phyloP scores from a whole-genome alignment of 2,329 filamentous ascomycete genomes.

The Neofusicoccum cordaticola region DNA sequence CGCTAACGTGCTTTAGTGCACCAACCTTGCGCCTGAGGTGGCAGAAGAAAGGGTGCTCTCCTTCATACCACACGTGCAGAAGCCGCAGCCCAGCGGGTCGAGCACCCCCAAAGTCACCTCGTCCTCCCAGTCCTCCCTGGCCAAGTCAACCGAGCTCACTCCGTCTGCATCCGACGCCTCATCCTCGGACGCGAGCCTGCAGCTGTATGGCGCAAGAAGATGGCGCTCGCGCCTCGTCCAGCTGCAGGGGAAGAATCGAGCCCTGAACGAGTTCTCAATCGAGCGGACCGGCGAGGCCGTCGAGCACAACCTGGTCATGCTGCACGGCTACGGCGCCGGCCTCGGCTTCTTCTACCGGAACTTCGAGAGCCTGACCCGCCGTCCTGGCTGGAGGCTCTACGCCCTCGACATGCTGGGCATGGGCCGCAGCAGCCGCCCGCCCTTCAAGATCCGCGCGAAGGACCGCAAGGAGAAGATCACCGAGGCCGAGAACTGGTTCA shows the following conservation, averaged over 20 bases:
- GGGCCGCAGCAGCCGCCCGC: slow-evolving; percentile 80
- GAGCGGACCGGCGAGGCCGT: slow-evolving; percentile 75
- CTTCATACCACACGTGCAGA: slow-evolving; percentile 76
- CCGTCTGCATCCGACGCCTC: slow-evolving; percentile 39
- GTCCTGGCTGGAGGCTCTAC: slow-evolving; percentile 81
- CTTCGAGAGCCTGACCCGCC: slow-evolving; percentile 79
- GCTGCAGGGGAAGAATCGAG: slow-evolving; percentile 79
- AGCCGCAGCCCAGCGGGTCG: slow-evolving; percentile 66
- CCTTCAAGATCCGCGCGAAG: slow-evolving; percentile 82
- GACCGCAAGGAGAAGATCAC: slow-evolving; percentile 73
- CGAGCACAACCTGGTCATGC: slow-evolving; percentile 87
- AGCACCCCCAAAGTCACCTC: slow-evolving; percentile 55
- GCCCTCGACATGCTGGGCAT: slow-evolving; percentile 92
- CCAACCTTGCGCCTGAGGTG: slow-evolving; percentile 73
- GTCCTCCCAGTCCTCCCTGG: slow-evolving; percentile 37
- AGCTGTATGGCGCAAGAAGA: slow-evolving; percentile 78
- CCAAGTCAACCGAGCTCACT: slow-evolving; percentile 36
- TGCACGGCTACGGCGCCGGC: slow-evolving; percentile 95
- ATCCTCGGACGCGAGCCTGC: slow-evolving; percentile 49
- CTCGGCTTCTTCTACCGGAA: slow-evolving; percentile 99
- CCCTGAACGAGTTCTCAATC: slow-evolving; percentile 88
- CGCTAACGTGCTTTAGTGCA: slow-evolving; percentile 65
- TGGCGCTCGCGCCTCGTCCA: slow-evolving; percentile 85
- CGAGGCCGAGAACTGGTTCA: slow-evolving; percentile 93
- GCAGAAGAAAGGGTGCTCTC: slow-evolving; percentile 87